Base-by-base conservation (phyloP, 257 asterid species). In the Handroanthus guayacan region DNA sequence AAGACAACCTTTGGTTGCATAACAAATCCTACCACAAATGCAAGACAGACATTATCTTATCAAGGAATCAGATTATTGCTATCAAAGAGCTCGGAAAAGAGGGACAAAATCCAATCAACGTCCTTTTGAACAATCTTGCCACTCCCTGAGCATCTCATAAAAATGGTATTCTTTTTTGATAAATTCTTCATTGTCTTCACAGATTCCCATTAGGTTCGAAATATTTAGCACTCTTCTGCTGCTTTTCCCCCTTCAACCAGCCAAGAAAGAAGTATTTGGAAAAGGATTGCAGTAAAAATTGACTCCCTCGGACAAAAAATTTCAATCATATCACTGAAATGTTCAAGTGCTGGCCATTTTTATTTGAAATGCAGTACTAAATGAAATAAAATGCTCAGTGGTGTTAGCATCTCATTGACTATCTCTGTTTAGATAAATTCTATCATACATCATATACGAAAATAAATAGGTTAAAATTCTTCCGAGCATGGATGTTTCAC, bases 121-220 rank as follows among this genome's bases (percentile, higher is more conserved):
- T 36, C 39, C 38, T 38, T 6, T 18, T 44, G 17, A 25, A 67
- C 31, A 11, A 67, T 57, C 16, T 55, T 67, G 62, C 75, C 60
- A 20, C 43, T 54, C 48, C 31, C 79, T 65, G 2, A 75, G 61
- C 51, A 36, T 75, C 56, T 9, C 44, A 47, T 47, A 39, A 39
- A 20, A 67, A 67, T 50, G 61, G 6, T 13, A n/a, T 75, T 43
- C 38, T 55, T 37, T 31, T 16, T 41, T 14, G 13, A 56, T n/a
- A 3, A 66, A 36, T 56, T 57, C 52, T 36, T 43, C 31, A 76
- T 3, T 41, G 48, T 12, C 62, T 66, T 45, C 7, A 38, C 6
- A 66, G 25, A 55, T n/a, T 34, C 57, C 31, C 8, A 48, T 47
- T 47, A 69, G 70, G 71, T 58, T 76, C 1, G 34, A 41, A 11